Evolutionary conservation across 108 stramenopile species (phyloP).

Genomic region (Cyclostephanos invisitatus): DNA sequence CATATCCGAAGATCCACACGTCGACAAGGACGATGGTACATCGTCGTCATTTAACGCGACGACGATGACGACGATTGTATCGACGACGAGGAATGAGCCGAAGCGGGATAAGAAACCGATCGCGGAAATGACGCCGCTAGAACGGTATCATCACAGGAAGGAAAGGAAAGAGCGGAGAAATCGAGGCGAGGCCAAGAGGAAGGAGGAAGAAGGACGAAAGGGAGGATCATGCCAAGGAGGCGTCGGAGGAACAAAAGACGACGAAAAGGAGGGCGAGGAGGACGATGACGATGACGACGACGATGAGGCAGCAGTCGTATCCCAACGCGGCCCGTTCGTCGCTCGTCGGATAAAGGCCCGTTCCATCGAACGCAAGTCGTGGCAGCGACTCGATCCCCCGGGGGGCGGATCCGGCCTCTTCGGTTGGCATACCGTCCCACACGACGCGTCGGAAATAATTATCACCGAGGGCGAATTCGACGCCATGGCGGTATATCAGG

Average conservation of each 20-base stretch:
- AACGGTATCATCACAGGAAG: conserved; percentile 23
- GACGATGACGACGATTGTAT: not conserved
- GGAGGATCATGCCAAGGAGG: not conserved
- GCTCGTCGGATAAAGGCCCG: conserved; percentile 85
- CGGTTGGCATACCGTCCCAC: conserved; percentile 91
- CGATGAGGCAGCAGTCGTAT: conserved; percentile 13
- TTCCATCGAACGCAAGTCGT: conserved; percentile 74
- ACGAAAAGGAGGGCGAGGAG: not conserved
- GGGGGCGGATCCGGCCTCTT: conserved; percentile 96
- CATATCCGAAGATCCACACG: not conserved
- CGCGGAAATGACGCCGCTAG: conserved; percentile 42
- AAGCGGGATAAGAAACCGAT: not conserved
- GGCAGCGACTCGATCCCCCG: conserved; percentile 80
- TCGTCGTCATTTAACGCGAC: not conserved
- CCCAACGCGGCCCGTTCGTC: conserved; percentile 51
- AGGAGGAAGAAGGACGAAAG: not conserved
- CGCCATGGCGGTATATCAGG: conserved; percentile 97
- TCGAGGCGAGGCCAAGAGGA: not conserved
- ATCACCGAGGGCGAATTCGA: conserved; percentile 98
- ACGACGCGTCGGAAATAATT: conserved; percentile 73
- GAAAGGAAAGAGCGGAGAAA: conserved; percentile 10
- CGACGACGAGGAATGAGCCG: conserved; percentile 12
- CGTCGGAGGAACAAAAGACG: conserved; percentile 6
- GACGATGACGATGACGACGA: conserved; percentile 15
- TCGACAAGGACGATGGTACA: not conserved